Conservation (phyloP, 805 yeast species). For the Suhomyces sp. region DNA sequence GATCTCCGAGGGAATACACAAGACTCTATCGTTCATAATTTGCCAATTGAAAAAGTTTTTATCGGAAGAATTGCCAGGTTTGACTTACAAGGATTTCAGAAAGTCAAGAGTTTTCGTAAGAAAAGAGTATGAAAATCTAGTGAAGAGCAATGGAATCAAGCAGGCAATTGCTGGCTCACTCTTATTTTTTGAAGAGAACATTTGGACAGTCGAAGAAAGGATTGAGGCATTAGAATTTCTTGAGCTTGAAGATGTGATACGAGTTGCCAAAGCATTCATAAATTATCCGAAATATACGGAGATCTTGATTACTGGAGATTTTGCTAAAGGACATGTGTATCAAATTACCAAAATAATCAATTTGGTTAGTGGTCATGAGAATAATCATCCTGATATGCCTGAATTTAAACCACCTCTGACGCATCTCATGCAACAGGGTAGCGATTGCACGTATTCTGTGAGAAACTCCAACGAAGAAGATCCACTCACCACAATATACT, state of each 20-base stretch:
- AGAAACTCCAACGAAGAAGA: conserved; percentile 40
- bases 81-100: conserved; percentile 36
- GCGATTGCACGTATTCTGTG: conserved; percentile 26
- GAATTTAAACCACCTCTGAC: conserved; percentile 34
- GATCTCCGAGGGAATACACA: conserved; percentile 37
- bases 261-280: conserved; percentile 28
- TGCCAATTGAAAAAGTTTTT: conserved; percentile 26
- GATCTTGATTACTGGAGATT: conserved; percentile 54
- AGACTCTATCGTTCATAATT: conserved; percentile 34
- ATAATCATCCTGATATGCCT: conserved; percentile 3
- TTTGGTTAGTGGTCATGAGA: conserved; percentile 24
- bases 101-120: conserved; percentile 49
- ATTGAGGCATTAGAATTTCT: conserved; percentile 54
- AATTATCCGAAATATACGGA: conserved; percentile 31
- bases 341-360: conserved; percentile 21
- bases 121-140: conserved; percentile 45
- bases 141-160: conserved; percentile 44
- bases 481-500: conserved; percentile 51
- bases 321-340: conserved; percentile 17
- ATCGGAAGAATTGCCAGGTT: background rate
- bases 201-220: conserved; percentile 56
- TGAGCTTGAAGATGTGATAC: conserved; percentile 33
- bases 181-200: conserved; percentile 54
- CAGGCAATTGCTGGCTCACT: conserved; percentile 51
- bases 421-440: conserved; percentile 16